Percentiles rank a stretch among this genome's conserved stretches.
Evolutionary conservation across 2,329 filamentous ascomycete species (phyloP).

Genomic region (Hypoxylon sp.): DNA sequence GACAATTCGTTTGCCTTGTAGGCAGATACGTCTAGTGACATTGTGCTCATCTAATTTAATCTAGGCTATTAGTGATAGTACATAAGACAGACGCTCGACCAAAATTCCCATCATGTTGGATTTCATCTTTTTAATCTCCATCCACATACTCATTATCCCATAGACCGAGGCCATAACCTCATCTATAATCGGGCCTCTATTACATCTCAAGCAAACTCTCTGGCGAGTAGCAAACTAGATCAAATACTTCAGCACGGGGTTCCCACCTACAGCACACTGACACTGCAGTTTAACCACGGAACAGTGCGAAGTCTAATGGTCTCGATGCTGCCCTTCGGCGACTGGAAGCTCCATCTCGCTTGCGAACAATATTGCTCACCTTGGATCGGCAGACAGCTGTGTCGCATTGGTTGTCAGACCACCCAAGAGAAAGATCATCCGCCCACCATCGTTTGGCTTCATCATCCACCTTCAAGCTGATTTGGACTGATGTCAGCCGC

Average conservation of each 20-base stretch:
- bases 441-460: conserved; percentile 62
- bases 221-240: conserved; percentile 44
- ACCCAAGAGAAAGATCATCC: conserved; percentile 62
- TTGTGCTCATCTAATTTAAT: conserved; percentile 42
- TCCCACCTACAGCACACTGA: conserved; percentile 28
- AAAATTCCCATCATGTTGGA: conserved; percentile 45
- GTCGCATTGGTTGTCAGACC: conserved; percentile 60
- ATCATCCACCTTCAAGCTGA: conserved; percentile 59
- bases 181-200: conserved; percentile 28
- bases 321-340: conserved; percentile 40
- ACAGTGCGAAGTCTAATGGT: conserved; percentile 39
- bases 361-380: conserved; percentile 52
- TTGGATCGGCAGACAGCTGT: conserved; percentile 57
- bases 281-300: conserved; percentile 38
- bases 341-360: conserved; percentile 39
- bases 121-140: conserved; percentile 42
- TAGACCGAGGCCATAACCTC: conserved; percentile 43
- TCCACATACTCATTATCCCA: conserved; percentile 46
- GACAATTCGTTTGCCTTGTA: conserved; percentile 9
- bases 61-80: conserved; percentile 38
- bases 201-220: conserved; percentile 49
- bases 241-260: conserved; percentile 22
- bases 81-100: conserved; percentile 46
- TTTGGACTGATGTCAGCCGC: conserved; percentile 55
- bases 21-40: conserved; percentile 37